Percentiles rank a stretch among this genome's conserved stretches.
These are phyloP conservation scores for Chlamydomonas reinhardtii DNA, from an alignment of 163 green algal genomes.

Conservation along the genomic window DNA sequence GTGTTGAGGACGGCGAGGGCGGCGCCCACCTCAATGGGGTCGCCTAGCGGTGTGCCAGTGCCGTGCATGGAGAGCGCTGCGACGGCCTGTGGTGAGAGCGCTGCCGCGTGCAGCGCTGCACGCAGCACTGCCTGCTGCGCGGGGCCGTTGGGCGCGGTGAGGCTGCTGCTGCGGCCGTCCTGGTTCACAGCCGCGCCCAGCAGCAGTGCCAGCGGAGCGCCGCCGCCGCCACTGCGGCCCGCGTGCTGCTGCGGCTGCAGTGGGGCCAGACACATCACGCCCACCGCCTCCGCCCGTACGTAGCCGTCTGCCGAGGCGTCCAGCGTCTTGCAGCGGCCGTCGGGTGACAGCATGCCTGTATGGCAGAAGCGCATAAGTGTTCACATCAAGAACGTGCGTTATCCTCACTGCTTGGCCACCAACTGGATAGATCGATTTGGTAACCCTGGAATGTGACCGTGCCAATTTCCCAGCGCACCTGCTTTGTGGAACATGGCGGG, in stretches of 20 bases:
- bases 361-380: no score
- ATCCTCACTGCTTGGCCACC: no score
- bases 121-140: conserved; percentile 80
- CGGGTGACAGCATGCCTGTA: conserved; percentile 83
- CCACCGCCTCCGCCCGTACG: conserved; percentile 53
- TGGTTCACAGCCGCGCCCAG: conserved; percentile 74
- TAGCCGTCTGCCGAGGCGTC: conserved; percentile 89
- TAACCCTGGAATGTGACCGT: no score
- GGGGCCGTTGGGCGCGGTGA: conserved; percentile 86
- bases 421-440: no score
- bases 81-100: conserved; percentile 42
- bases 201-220: conserved; percentile 46
- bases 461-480: conserved; percentile 57
- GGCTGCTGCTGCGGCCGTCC: conserved; percentile 65
- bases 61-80: conserved; percentile 81
- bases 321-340: conserved; percentile 93
- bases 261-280: conserved; percentile 52
- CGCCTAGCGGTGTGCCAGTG: conserved; percentile 74
- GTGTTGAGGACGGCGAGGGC: conserved; percentile 40
- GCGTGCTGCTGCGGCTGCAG: not conserved
- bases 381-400: no score
- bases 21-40: conserved; percentile 85
- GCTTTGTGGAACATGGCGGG: conserved; percentile 69
- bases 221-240: not conserved
- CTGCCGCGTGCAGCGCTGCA: conserved; percentile 26